Base-by-base conservation (phyloP, 352 stramenopile genomes). In the Phytophthora idaei region DNA sequence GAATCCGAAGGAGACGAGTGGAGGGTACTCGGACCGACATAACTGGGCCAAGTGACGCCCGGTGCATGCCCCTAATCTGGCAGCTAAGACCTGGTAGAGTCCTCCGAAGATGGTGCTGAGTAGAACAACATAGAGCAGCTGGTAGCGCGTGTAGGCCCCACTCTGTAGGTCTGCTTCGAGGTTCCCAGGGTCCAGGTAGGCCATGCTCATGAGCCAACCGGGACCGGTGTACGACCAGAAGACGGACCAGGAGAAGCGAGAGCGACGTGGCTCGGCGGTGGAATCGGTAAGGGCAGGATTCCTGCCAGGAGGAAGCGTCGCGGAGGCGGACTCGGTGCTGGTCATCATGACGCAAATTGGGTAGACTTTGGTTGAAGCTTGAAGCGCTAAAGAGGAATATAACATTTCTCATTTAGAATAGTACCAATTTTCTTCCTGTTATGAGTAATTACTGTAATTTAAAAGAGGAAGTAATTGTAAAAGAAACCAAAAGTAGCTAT, bases 81-180 rank as follows among this genome's bases (percentile, higher is more conserved):
- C 88, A 7, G 92, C 92, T 21, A 98, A 71, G 15, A 96, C 69
- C 73, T 98, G 94, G 45, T 97, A 86, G 37, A 95, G 81, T 5
- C 95, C 81, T 4, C 88, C 94, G 27, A 95, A 72, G 5, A 96
- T 28, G 11, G 89, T 91, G 21, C 86, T 90, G 66, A 95, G 78
- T 62, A 96, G 83, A 41, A 98, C 69, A 10, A 95, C 83, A 74
- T 93, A 98, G 4, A 98, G 74, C 45, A 94, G 74, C 28, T 82
- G 77, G 60, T 97, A 97, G 58, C 81, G 77, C 10, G 85, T 84
- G 49, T 94, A 97, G 10, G 80, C 82, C 34, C 92, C 92, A 37
- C 81, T 93, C 65, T 98, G 92, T 54, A 98, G 83, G 63, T 98
- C 92, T 9, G 90, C 90, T 61, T 98, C 91, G 46, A 98, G 90